Base-by-base conservation (phyloP, 305 asterid genomes). In the Solanum hybrid region DNA sequence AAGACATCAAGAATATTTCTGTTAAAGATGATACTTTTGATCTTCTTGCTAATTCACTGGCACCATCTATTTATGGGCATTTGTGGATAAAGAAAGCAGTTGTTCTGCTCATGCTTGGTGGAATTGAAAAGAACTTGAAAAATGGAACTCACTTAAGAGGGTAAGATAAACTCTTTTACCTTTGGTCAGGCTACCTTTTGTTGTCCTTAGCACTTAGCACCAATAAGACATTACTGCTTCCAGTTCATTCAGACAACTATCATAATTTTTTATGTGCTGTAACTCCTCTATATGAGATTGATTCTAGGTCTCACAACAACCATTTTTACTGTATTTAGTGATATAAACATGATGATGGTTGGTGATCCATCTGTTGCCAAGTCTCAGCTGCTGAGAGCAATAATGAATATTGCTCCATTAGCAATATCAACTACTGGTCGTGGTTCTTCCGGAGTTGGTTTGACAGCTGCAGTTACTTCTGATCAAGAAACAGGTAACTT, bases 361-460 rank as follows among this genome's bases (percentile, higher is more conserved):
- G 99, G 99, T 5, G 99, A 97, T 92, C 99, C 99, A 86, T 97
- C 98, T 91, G 99, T 97, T 90, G 99, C 99, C 79, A 97, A 97
- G 93, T 97, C 99, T 91, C 99, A 97, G 92, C 93, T 97, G 87
- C 93, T 96, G 91, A 95, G 99, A 93, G 99, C 99, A 51, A 96
- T 97, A 87, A 95, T 97, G 96, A 96, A 96, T 90, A 96, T 97
- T 89, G 99, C 99, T 89, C 99, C 99, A 91, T 94, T 96, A 86
- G 98, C 99, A 90, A 96, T 97, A 90, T 97, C 99, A 87, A 97
- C 99, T 81, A 97, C 98, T 86, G 99, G 99, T 73, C 95, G 99
- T 77, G 99, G 99, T 90, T 97, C 99, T 90, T 97, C 99, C 38
- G 99, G 99, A 92, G 99, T 97, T 89, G 99, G 99, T 35, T 94